Percentiles rank a stretch among this genome's conserved stretches.
Conservation (phyloP, 2,329 filamentous ascomycete species). For the Periglandula ipomoeae region DNA sequence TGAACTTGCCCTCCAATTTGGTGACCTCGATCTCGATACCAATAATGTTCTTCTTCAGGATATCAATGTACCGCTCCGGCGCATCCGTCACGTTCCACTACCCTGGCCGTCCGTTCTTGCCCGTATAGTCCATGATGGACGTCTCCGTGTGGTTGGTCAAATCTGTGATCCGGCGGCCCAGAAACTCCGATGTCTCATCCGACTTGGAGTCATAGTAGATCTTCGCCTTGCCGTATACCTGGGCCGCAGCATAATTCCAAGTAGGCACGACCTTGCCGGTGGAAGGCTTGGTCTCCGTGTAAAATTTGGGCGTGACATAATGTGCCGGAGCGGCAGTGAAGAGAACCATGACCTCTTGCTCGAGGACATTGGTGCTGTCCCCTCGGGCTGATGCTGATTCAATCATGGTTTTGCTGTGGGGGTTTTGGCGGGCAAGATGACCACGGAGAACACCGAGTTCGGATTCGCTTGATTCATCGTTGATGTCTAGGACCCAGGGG, state of each 20-base stretch:
- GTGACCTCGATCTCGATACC: constrained; percentile 51
- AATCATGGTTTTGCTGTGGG: constrained; percentile 53
- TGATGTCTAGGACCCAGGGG: constrained; percentile 47
- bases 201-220: constrained; percentile 42
- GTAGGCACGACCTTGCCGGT: constrained; percentile 57
- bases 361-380: constrained; percentile 18
- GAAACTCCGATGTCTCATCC: constrained; percentile 34
- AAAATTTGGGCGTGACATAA: constrained; percentile 63
- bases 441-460: constrained; percentile 42
- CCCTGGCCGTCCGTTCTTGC: constrained; percentile 14
- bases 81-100: constrained; percentile 52
- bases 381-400: constrained; percentile 24
- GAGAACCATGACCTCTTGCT: constrained; percentile 51
- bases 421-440: constrained; percentile 54
- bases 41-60: constrained; percentile 47
- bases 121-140: constrained; percentile 46
- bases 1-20: constrained; percentile 50
- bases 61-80: constrained; percentile 43
- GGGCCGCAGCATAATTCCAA: constrained; percentile 60
- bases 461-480: constrained; percentile 29
- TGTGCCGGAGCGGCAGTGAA: constrained; percentile 51
- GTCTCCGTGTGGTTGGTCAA: constrained; percentile 42
- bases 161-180: constrained; percentile 43
- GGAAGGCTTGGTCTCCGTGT: constrained; percentile 52
- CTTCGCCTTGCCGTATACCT: constrained; percentile 50